A percentile compares a stretch with the other conserved stretches of the same genome.
Evolutionary conservation across 352 stramenopile species (phyloP).

Genomic region (Pythium utonaiense): DNA sequence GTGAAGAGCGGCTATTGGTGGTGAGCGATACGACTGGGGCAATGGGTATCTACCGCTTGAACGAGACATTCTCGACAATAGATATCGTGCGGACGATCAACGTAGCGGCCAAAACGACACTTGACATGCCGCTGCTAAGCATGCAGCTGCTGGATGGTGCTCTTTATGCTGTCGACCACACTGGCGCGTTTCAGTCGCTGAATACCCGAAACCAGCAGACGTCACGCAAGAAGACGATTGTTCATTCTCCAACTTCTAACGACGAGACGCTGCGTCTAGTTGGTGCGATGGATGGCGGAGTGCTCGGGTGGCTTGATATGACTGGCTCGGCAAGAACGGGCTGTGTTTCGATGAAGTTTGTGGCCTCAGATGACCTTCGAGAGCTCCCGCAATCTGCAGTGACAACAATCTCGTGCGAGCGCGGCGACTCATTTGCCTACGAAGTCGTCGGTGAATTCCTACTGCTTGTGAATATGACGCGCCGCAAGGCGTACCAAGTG

Average conservation of each 20-base stretch:
- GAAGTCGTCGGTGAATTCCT: slow-evolving; percentile 4
- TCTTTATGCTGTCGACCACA: slow-evolving; percentile 30
- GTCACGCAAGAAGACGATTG: slow-evolving; percentile 21
- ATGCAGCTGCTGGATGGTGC: slow-evolving; percentile 15
- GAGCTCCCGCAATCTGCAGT: background rate
- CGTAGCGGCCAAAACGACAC: background rate
- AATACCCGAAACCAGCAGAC: slow-evolving; percentile 45
- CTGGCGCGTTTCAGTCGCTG: slow-evolving; percentile 34
- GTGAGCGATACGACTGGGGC: background rate
- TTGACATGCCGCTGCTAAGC: background rate
- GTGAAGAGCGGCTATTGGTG: background rate
- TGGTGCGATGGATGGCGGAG: slow-evolving; percentile 27
- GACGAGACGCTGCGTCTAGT: slow-evolving; percentile 22
- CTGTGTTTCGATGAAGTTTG: background rate
- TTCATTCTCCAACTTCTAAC: background rate
- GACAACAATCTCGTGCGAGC: background rate
- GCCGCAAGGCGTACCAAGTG: slow-evolving; percentile 10
- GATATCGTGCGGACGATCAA: background rate
- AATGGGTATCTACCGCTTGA: background rate
- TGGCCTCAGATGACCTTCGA: background rate
- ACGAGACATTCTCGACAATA: background rate
- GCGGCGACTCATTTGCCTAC: background rate
- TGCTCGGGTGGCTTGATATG: slow-evolving; percentile 6
- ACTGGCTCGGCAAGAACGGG: background rate
- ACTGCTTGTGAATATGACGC: slow-evolving; percentile 16